These are phyloP conservation scores for Thraustochytrium sp. DNA, from an alignment of 352 stramenopile genomes.

Conservation along the genomic window DNA sequence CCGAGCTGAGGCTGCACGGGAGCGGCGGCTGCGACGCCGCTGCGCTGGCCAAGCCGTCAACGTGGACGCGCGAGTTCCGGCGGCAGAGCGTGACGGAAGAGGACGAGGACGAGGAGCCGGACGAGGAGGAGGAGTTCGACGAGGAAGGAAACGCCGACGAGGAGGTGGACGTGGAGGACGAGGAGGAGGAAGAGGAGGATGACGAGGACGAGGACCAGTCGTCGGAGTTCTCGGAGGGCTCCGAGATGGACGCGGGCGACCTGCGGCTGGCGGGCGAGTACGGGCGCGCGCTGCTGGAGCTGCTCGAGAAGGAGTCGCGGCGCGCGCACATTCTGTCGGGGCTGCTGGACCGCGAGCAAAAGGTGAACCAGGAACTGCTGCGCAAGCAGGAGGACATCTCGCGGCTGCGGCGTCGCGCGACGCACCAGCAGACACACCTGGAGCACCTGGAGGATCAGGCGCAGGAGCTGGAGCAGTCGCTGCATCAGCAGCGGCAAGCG, in stretches of 20 bases:
- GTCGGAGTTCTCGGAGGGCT: background rate
- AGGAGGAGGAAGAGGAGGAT: background rate
- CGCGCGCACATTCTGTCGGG: background rate
- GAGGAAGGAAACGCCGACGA: background rate
- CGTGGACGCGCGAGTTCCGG: background rate
- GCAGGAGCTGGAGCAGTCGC: background rate
- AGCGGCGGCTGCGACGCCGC: too few species aligned
- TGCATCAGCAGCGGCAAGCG: background rate
- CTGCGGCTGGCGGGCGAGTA: conserved; percentile 5
- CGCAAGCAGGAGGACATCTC: conserved; percentile 14
- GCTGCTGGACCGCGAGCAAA: conserved; percentile 10
- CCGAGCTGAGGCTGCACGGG: background rate
- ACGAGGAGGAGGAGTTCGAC: background rate
- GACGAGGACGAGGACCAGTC: background rate
- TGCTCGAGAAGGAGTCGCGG: conserved; percentile 5
- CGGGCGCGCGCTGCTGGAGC: background rate
- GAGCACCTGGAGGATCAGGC: conserved; percentile 28
- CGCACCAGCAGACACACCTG: conserved; percentile 3
- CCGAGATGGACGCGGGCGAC: background rate
- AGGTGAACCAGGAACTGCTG: background rate
- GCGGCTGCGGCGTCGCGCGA: background rate
- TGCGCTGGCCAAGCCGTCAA: too few species aligned
- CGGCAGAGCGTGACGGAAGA: background rate
- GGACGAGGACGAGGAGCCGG: too few species aligned
- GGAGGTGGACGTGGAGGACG: background rate